phyloP scores from a whole-genome alignment of 306 rosid species.

The Biancaea sappan region DNA sequence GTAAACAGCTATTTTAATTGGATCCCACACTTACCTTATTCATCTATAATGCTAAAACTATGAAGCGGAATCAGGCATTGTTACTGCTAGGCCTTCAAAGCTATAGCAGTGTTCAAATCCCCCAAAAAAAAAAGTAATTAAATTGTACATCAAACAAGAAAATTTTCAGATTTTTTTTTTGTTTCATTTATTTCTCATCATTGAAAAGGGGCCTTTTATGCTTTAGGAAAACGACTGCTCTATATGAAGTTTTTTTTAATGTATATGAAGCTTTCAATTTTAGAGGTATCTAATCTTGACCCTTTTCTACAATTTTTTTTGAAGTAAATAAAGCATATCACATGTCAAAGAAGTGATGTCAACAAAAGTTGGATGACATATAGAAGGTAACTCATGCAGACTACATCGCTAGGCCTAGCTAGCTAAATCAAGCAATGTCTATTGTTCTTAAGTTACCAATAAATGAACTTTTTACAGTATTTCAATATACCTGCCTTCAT shows the following conservation, averaged over 20 bases:
- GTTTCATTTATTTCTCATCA: background rate
- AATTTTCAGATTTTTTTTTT: background rate
- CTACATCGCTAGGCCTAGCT: slow-evolving; percentile 23
- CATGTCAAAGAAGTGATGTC: slow-evolving; percentile 30
- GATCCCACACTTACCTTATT: background rate
- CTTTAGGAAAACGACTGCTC: background rate
- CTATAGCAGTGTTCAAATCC: background rate
- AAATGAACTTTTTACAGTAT: slow-evolving; percentile 11
- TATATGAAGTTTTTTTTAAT: too few relatives aligned
- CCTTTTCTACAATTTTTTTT: background rate
- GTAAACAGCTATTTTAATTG: background rate
- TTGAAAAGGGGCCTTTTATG: background rate
- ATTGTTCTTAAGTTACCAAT: slow-evolving; percentile 14
- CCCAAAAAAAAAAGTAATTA: background rate
- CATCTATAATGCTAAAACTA: background rate
- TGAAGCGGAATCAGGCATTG: background rate
- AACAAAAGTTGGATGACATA: slow-evolving; percentile 45
- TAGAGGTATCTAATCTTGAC: background rate
- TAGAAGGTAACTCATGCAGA: slow-evolving; percentile 60
- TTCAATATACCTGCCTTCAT: slow-evolving; percentile 16
- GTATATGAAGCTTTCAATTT: background rate
- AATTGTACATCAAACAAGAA: background rate
- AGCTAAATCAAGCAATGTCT: slow-evolving; percentile 30
- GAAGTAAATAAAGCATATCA: slow-evolving; percentile 29
- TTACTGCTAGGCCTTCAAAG: background rate